Conservation (phyloP, 805 yeast genomes). For the Starmerella vitae region DNA sequence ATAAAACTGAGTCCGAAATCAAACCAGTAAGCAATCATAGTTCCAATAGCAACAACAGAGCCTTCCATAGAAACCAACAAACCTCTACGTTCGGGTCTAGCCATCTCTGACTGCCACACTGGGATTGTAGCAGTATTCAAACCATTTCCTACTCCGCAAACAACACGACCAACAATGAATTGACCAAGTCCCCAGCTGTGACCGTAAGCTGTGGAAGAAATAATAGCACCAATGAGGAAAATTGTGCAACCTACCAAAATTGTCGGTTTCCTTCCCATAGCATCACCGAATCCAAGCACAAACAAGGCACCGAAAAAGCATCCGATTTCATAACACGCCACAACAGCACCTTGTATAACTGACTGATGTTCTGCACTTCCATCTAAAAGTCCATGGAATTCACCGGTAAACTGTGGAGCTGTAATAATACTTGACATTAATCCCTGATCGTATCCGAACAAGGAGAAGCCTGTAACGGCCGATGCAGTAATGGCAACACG, state of each 20-base stretch:
- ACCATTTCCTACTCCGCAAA: constrained; percentile 67
- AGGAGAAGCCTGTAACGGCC: constrained; percentile 50
- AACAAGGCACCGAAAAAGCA: constrained; percentile 62
- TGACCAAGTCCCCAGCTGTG: constrained; percentile 41
- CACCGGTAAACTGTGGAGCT: constrained; percentile 45
- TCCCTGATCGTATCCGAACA: constrained; percentile 28
- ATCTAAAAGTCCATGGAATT: constrained; percentile 36
- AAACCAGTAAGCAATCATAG: constrained; percentile 61
- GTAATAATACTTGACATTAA: constrained; percentile 28
- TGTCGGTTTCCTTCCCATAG: constrained; percentile 50
- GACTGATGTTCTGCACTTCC: constrained; percentile 34
- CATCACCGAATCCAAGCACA: constrained; percentile 49
- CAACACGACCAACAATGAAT: constrained; percentile 58
- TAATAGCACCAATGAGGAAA: constrained; percentile 46
- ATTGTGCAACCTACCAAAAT: constrained; percentile 43
- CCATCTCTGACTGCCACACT: constrained; percentile 66
- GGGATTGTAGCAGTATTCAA: constrained; percentile 69
- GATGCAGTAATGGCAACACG: constrained; percentile 39
- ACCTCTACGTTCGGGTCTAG: constrained; percentile 55
- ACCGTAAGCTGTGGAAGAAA: constrained; percentile 42
- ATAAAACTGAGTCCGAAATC: constrained; percentile 60
- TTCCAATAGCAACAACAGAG: constrained; percentile 57
- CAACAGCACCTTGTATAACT: constrained; percentile 53
- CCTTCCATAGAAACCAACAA: constrained; percentile 57
- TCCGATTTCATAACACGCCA: constrained; percentile 48